phyloP scores from a whole-genome alignment of 106 monocot genomes.

The Apostasia shenzhenica region DNA sequence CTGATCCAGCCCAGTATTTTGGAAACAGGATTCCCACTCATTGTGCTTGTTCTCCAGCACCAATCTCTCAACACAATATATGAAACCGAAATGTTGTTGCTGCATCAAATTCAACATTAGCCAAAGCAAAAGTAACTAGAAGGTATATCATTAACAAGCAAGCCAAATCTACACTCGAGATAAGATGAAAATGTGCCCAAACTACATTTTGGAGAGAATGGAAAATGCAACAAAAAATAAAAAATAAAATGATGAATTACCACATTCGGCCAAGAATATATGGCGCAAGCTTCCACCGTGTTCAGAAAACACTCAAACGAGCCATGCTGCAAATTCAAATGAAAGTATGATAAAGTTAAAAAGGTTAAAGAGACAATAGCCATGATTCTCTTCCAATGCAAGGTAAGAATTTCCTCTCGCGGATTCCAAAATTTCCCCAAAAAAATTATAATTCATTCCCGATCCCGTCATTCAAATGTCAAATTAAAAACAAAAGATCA shows the following conservation, averaged over 20 bases:
- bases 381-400: background rate
- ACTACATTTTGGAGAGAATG: background rate
- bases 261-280: conserved; percentile 71
- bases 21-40: conserved; percentile 80
- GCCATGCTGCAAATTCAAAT: conserved; percentile 78
- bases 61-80: conserved; percentile 75
- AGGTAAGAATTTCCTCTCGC: background rate
- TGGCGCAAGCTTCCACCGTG: conserved; percentile 91
- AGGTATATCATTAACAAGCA: too few relatives aligned
- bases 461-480: too few relatives aligned
- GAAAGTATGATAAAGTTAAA: background rate
- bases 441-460: background rate
- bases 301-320: conserved; percentile 76
- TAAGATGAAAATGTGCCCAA: background rate
- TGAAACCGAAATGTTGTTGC: conserved; percentile 68
- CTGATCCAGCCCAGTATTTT: conserved; percentile 38
- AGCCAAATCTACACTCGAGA: too few relatives aligned
- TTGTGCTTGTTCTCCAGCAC: conserved; percentile 34
- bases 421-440: background rate
- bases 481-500: too few relatives aligned
- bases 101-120: conserved; percentile 23
- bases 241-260: conserved; percentile 26
- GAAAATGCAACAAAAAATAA: background rate
- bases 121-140: too few relatives aligned
- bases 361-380: too few relatives aligned